Percentiles rank a stretch among this genome's conserved stretches.
These are phyloP conservation scores for Lentinula novae-zelandiae DNA, from an alignment of 1,284 basidiomycete genomes.

Conservation along the genomic window DNA sequence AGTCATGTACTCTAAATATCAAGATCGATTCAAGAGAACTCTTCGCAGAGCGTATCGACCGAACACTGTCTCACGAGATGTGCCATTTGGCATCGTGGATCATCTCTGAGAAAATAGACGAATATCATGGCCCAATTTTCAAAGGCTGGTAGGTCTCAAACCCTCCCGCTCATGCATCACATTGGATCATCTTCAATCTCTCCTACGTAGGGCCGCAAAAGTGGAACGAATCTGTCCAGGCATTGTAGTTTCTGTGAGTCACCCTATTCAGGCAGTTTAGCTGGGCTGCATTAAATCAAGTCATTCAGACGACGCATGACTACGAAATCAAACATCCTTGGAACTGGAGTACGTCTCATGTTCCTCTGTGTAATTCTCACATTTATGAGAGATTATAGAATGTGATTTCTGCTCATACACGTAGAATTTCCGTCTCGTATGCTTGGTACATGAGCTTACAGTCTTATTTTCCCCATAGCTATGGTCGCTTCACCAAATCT, in stretches of 20 bases:
- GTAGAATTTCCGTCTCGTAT: constrained; percentile 35
- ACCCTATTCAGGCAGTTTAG: not conserved
- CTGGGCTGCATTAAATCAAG: not conserved
- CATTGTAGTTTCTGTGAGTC: constrained; percentile 67
- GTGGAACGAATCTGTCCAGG: constrained; percentile 62
- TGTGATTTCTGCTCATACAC: constrained; percentile 65
- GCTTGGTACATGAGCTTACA: not conserved
- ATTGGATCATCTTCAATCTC: not conserved
- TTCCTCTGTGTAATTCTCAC: not conserved
- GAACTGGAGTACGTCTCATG: constrained; percentile 60
- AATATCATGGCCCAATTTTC: constrained; percentile 67
- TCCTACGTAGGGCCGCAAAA: constrained; percentile 48
- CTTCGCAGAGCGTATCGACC: constrained; percentile 63
- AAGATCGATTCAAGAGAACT: no score
- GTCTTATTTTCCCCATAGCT: constrained; percentile 36
- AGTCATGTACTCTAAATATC: constrained; percentile 11
- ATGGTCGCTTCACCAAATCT: constrained; percentile 75
- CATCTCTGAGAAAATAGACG: constrained; percentile 61
- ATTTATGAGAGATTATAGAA: constrained; percentile 33
- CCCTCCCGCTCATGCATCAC: not conserved
- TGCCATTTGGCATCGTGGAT: constrained; percentile 85
- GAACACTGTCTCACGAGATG: constrained; percentile 85
- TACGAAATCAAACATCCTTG: constrained; percentile 79
- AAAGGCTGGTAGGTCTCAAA: constrained; percentile 55
- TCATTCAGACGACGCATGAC: constrained; percentile 59